phyloP scores from a whole-genome alignment of 306 rosid species.

The Pyrus communis region DNA sequence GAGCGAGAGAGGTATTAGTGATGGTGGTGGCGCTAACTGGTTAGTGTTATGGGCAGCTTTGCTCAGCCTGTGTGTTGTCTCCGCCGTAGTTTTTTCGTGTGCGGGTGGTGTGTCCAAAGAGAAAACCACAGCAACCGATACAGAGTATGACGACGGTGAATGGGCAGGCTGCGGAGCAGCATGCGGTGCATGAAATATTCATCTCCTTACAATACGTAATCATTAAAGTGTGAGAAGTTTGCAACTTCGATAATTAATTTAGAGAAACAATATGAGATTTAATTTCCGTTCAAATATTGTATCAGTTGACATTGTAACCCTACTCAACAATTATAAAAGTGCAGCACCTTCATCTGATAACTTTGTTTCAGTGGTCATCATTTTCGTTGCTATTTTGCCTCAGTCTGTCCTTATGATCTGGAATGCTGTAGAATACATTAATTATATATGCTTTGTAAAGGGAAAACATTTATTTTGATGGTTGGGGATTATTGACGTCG shows the following conservation, averaged over 20 bases:
- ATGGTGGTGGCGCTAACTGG: slow-evolving; percentile 17
- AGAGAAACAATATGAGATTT: background rate
- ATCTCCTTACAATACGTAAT: background rate
- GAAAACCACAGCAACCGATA: slow-evolving; percentile 27
- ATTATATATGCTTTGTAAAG: background rate
- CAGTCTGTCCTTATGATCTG: background rate
- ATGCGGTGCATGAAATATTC: slow-evolving; percentile 48
- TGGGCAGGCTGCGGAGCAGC: slow-evolving; percentile 60
- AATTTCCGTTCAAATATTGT: background rate
- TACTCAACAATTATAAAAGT: background rate
- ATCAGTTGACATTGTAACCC: background rate
- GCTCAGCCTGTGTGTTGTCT: slow-evolving; percentile 37
- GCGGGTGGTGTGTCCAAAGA: slow-evolving; percentile 54
- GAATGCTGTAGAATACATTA: background rate
- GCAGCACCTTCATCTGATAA: background rate
- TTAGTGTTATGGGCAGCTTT: slow-evolving; percentile 33
- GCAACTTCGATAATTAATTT: background rate
- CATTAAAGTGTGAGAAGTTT: background rate
- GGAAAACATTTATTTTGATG: background rate
- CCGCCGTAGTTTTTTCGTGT: slow-evolving; percentile 52
- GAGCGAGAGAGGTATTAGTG: slow-evolving; percentile 26
- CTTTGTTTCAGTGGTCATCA: background rate
- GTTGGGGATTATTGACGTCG: background rate
- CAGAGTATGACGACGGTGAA: slow-evolving; percentile 42
- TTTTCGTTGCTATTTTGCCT: background rate